These are phyloP conservation scores for Juncus inflexus DNA, from an alignment of 176 grass and related monocot genomes.

Conservation along the genomic window DNA sequence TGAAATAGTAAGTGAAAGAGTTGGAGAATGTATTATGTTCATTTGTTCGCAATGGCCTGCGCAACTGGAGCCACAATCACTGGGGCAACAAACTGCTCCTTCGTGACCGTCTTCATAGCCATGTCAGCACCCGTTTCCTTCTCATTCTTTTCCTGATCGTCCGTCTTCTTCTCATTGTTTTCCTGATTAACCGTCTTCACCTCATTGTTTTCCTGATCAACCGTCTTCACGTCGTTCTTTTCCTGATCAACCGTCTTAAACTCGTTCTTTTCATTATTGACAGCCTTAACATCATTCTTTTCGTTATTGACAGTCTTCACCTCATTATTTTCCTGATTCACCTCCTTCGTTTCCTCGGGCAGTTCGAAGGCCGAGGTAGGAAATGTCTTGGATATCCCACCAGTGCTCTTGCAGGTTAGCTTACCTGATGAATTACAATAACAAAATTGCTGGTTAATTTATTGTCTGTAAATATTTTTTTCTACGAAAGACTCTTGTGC, in stretches of 20 bases:
- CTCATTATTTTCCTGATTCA: no score
- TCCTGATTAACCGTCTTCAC: no score
- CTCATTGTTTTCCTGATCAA: background rate
- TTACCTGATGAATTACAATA: constrained; percentile 24
- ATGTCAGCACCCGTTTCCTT: background rate
- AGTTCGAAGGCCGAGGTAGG: constrained; percentile 74
- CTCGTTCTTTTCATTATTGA: background rate
- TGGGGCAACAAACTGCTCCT: background rate
- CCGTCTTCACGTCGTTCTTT: constrained; percentile 14
- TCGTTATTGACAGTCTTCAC: background rate
- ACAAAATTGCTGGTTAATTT: background rate
- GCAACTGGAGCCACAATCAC: background rate
- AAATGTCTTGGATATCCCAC: constrained; percentile 60
- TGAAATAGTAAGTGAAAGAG: no score
- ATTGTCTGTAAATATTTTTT: no score
- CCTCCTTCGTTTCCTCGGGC: constrained; percentile 31
- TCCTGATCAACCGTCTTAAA: no score
- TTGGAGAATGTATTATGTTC: background rate
- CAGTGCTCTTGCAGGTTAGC: constrained; percentile 61
- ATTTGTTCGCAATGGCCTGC: constrained; percentile 6
- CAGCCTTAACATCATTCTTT: no score
- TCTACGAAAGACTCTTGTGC: no score
- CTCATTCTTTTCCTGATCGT: background rate
- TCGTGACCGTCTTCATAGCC: background rate
- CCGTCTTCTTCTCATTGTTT: constrained; percentile 13